Conservation (phyloP, 768 basidiomycete genomes). For the Pleurotus platypus region DNA sequence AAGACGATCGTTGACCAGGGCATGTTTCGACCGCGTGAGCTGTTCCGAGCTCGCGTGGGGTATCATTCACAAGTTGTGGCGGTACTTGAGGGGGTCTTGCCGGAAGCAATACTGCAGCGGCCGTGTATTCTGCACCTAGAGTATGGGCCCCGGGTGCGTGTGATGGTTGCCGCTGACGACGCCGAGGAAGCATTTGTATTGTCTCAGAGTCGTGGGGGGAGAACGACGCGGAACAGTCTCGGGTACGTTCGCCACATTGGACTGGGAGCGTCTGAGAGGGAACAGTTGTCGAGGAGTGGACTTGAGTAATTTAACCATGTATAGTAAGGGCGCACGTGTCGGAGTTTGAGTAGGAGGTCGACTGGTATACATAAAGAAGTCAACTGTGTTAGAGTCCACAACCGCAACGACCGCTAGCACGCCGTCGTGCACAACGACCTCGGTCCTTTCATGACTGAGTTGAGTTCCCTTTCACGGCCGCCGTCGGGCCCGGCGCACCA, state of each 20-base stretch:
- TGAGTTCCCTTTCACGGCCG: constrained; percentile 2
- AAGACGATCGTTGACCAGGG: constrained; percentile 27
- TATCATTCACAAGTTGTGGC: constrained; percentile 39
- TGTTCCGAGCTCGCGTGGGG: constrained; percentile 39
- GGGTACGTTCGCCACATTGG: constrained; percentile 41
- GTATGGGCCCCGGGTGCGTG: constrained; percentile 64
- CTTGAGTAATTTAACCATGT: constrained; percentile 13
- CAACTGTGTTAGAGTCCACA: background rate
- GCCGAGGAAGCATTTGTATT: constrained; percentile 29
- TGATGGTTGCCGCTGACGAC: constrained; percentile 69
- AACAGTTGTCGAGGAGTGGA: constrained; percentile 23
- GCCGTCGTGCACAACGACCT: background rate
- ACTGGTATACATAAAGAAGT: constrained; percentile 13
- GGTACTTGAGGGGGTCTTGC: constrained; percentile 47
- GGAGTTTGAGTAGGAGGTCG: constrained; percentile 12
- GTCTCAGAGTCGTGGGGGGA: constrained; percentile 23
- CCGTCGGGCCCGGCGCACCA: constrained; percentile 6
- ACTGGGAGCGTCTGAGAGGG: constrained; percentile 34
- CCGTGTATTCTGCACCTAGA: constrained; percentile 57
- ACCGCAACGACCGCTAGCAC: background rate
- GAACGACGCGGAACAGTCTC: constrained; percentile 60
- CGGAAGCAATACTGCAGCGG: constrained; percentile 35
- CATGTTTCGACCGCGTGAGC: constrained; percentile 26
- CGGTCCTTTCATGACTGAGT: background rate
- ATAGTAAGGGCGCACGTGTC: constrained; percentile 11